Evolutionary conservation across 1,139 yeast species (phyloP).

Genomic region (Saccharomycopsis hybrid): DNA sequence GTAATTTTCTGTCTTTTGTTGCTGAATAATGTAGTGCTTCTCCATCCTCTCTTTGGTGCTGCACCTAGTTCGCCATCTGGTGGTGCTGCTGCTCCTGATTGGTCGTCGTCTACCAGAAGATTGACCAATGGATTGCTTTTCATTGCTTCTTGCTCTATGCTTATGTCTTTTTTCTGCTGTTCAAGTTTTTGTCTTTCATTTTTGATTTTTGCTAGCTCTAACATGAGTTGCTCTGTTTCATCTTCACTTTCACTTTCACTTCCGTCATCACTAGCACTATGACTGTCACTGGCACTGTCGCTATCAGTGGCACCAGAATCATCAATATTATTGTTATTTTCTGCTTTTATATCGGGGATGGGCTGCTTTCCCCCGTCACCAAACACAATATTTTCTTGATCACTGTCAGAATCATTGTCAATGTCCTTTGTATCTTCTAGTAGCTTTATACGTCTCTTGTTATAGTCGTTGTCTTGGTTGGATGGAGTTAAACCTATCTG

Average conservation of each 20-base stretch:
- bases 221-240: constrained; percentile 20
- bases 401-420: constrained; percentile 23
- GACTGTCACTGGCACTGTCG: background rate
- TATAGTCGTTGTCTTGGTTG: constrained; percentile 4
- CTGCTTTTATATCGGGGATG: background rate
- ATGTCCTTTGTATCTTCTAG: constrained; percentile 24
- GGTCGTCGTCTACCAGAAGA: constrained; percentile 27
- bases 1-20: constrained; percentile 24
- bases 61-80: constrained; percentile 17
- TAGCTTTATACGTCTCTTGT: constrained; percentile 17
- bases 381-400: constrained; percentile 11
- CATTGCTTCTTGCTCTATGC: constrained; percentile 22
- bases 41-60: constrained; percentile 44
- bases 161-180: constrained; percentile 23
- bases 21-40: constrained; percentile 43
- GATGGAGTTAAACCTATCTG: background rate
- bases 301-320: constrained; percentile 2
- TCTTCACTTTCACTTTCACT: constrained; percentile 12
- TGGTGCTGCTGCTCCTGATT: no score
- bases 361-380: background rate
- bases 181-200: constrained; percentile 22
- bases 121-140: constrained; percentile 19
- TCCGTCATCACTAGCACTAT: background rate
- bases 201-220: constrained; percentile 23
- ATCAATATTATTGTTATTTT: background rate